phyloP scores from a whole-genome alignment of 2,329 filamentous ascomycete genomes.

The Colletotrichum echinochloae region DNA sequence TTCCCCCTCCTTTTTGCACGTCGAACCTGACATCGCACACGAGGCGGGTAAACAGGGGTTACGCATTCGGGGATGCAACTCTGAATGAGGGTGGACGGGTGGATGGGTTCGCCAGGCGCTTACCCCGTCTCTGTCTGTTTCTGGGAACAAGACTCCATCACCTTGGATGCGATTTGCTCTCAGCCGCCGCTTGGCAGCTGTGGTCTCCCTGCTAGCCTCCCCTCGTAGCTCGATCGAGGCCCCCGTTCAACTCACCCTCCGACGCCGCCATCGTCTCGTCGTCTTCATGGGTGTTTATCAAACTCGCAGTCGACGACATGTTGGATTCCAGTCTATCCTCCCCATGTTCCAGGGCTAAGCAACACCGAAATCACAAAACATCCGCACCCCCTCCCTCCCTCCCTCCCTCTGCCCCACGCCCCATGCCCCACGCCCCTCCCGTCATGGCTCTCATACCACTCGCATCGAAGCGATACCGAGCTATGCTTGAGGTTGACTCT shows the following conservation, averaged over 20 bases:
- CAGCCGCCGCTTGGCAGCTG: constrained; percentile 26
- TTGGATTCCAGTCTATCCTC: not conserved
- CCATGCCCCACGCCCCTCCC: constrained; percentile 10
- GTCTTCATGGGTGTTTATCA: not conserved
- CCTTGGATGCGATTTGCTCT: constrained; percentile 35
- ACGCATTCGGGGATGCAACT: not conserved
- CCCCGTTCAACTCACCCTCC: not conserved
- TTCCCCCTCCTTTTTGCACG: not conserved
- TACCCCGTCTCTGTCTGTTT: constrained; percentile 16
- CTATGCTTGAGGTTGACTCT: constrained; percentile 34
- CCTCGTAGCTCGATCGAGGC: not conserved
- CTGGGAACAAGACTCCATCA: constrained; percentile 14
- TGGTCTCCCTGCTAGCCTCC: not conserved
- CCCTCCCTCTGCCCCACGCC: not conserved
- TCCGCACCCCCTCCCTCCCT: constrained; percentile 3
- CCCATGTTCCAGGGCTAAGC: not conserved
- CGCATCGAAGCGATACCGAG: constrained; percentile 33
- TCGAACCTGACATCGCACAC: not conserved
- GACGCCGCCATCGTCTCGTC: constrained; percentile 11
- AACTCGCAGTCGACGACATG: not conserved
- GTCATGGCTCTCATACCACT: constrained; percentile 18
- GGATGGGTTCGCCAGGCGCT: constrained; percentile 19
- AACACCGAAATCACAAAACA: constrained; percentile 1
- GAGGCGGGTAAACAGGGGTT: not conserved
- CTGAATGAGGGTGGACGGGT: constrained; percentile 2